Base-by-base conservation (phyloP, 2,329 filamentous ascomycete species). In the Claviceps sp. region DNA sequence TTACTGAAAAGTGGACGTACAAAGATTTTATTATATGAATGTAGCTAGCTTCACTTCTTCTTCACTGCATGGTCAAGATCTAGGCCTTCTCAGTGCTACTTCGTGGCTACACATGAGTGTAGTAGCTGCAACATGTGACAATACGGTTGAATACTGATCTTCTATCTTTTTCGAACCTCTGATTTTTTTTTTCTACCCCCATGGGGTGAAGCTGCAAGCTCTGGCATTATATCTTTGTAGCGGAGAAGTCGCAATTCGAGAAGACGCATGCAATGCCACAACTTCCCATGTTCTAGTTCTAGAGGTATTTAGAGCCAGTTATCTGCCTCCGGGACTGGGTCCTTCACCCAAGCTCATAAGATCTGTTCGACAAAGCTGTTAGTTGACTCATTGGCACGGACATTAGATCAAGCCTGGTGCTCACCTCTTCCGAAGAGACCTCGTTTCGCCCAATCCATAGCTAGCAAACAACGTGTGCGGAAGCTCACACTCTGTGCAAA, bases 371-470 rank as follows among this genome's bases (percentile, higher is more conserved):
- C 26, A 16, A 14, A 7, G 7, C 14, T 34, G 9, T 49, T 47
- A 50, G 41, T 47, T 11, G 18, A 16, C 20, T 38, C 5, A n/a
- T 9, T 8, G 1, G 18, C 13, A 44, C 20, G 20, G 7, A 36
- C 36, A 4, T 48, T 16, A 4, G 16, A 2, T 36, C 13, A 16
- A 16, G 47, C 18, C 22, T 16, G 34, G 13, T 53, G 73, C 84
- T 73, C 70, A 96, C 91, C 93, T 83, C 93, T 79, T 59, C 93
- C 93, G 72, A 98, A 98, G 22, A 98, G 69, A 13, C 89, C 87
- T 65, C 94, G 78, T 79, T 97, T 98, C n/a, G 82, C 84, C 93
- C 93, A 98, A 67, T 98, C 93, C 93, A 98, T 96, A 18, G 89
- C 89, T 68, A 98, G 75, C 62, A 98, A 70, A 57, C 89, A 79